Evolutionary conservation across 345 rosid species (phyloP).

Genomic region (Populus davidiana): DNA sequence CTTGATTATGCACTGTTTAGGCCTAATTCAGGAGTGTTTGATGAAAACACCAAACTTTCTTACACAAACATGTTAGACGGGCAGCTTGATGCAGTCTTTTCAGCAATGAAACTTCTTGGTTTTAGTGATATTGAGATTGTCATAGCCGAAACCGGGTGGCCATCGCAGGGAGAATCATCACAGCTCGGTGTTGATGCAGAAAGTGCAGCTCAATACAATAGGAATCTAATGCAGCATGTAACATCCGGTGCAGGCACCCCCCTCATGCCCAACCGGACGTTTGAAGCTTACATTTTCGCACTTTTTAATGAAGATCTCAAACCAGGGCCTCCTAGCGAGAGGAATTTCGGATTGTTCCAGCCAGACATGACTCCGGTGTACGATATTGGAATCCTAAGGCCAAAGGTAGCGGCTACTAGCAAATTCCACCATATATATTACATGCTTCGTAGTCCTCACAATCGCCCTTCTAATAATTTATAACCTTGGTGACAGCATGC

Average conservation of each 20-base stretch:
- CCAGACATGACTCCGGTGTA: constrained; percentile 69
- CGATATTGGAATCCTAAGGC: constrained; percentile 64
- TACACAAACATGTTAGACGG: constrained; percentile 87
- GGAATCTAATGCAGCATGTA: constrained; percentile 57
- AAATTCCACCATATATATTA: constrained; percentile 20
- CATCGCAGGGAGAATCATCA: constrained; percentile 55
- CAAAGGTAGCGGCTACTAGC: constrained; percentile 56
- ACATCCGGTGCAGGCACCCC: constrained; percentile 70
- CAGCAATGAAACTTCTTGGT: constrained; percentile 67
- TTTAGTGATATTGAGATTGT: constrained; percentile 69
- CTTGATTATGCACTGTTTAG: constrained; percentile 73
- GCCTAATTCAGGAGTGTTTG: constrained; percentile 59
- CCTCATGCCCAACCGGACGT: constrained; percentile 74
- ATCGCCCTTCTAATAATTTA: constrained; percentile 26
- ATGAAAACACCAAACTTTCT: constrained; percentile 39
- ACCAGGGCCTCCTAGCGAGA: constrained; percentile 64
- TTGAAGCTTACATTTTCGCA: constrained; percentile 81
- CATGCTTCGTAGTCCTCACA: constrained; percentile 32
- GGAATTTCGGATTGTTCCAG: constrained; percentile 68
- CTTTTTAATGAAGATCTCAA: constrained; percentile 87
- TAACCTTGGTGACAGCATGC: constrained; percentile 17
- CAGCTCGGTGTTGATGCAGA: constrained; percentile 56
- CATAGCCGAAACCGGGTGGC: constrained; percentile 92
- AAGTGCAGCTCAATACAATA: constrained; percentile 63
- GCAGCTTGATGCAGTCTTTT: constrained; percentile 81